Conservation (phyloP, 78 protist genomes). For the Capsaspora owczarzaki region DNA sequence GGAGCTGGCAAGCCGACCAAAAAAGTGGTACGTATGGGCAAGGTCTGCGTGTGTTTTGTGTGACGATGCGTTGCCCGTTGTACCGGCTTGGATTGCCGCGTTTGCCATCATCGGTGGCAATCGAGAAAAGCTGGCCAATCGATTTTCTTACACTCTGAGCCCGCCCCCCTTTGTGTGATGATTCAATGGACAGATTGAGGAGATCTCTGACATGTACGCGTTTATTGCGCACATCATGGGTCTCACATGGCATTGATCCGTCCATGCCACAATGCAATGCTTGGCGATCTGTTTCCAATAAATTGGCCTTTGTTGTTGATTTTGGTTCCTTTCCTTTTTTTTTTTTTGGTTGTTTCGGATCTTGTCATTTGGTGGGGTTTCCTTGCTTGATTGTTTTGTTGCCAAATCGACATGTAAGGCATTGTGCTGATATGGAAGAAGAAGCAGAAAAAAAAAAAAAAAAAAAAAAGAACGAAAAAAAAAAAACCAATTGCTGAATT, state of each 20-base stretch:
- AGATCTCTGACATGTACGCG: background rate
- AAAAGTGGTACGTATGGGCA: background rate
- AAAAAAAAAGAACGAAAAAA: too few species aligned
- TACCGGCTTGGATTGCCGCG: background rate
- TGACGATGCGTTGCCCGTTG: background rate
- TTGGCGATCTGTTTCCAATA: too few species aligned
- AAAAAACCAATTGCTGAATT: too few species aligned
- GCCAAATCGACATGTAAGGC: too few species aligned
- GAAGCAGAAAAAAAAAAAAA: too few species aligned
- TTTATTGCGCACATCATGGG: background rate
- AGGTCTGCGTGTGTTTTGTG: background rate
- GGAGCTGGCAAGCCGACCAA: constrained; percentile 23
- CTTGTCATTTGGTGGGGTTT: too few species aligned
- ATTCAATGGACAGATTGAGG: background rate
- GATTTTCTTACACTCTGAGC: background rate
- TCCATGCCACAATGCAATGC: too few species aligned
- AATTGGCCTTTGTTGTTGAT: too few species aligned
- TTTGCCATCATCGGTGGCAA: background rate
- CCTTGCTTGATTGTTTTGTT: too few species aligned
- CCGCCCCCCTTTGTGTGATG: background rate
- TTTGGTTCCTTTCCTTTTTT: too few species aligned
- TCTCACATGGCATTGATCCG: background rate
- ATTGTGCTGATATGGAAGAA: too few species aligned
- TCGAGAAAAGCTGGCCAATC: background rate
- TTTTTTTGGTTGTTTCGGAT: too few species aligned